Evolutionary conservation across 208 protist species (phyloP), one percentile per base, ranked within the genome.

Genomic region (Angomonas desouzai): DNA sequence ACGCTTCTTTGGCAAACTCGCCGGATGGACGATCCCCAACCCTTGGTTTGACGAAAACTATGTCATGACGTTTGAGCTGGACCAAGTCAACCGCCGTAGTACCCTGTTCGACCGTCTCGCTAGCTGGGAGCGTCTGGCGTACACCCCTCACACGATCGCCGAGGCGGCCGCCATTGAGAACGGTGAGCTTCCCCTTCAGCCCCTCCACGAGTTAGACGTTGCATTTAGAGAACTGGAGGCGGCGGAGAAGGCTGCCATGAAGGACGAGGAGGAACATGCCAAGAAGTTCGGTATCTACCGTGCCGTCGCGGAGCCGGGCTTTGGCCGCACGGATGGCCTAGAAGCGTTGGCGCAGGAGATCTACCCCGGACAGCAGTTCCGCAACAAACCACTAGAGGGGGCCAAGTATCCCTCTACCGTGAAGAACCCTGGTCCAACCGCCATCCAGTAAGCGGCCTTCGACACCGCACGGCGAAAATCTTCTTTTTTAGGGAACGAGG

Each of bases 31-130:
- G 47, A 68, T 89, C 13, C 91, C 91, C 16, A 91, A 92, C 67
- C 91, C 91, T 33, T 93, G 85, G 86, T 97, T 97, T 66, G 89
- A 94, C 66, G 87, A 94, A 68, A 93, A 93, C 75, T 93, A 83
- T 76, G 75, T 97, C 62, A 69, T 92, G 55, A 93, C 88, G 28
- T 93, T 86, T 60, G 91, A 97, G 68, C 73, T 94, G 3, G 89
- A 97, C 57, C 91, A 97, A 70, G 84, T 93, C n/a, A 94, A 94
- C 66, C 87, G 91, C 23, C 83, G 88, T 48, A 90, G 79, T 61
- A 94, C 88, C 9, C 65, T 94, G 40, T 94, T 94, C 72, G 88
- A 94, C 57, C 83, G 89, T 9, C 78, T 94, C 6, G 88, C 88
- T 18, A 86, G 73, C 62, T 97, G 91, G 89, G 89, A 97, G 6